Evolutionary conservation across 768 basidiomycete genomes (phyloP), one percentile per base, ranked within the genome.

Genomic region (Hygrocybe coccinea): DNA sequence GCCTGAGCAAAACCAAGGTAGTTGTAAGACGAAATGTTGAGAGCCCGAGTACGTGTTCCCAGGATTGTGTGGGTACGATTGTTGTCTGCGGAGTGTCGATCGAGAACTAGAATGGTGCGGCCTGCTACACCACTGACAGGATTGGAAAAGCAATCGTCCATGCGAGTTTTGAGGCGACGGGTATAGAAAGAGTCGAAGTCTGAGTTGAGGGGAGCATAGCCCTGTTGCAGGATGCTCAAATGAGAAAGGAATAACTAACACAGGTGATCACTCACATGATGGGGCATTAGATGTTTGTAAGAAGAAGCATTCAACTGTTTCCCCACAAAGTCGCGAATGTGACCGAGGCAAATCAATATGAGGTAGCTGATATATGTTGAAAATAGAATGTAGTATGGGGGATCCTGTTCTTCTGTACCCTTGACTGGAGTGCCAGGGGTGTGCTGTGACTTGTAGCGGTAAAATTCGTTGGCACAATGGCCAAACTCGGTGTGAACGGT

Each of bases 141-240:
- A 56, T 91, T 84, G 1, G 86, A 83, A 74, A 97, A 98, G 66
- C 93, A 95, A 67, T 97, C 94, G 64, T 97, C 94, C 74, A 98
- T 86, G 53, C 95, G 91, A 10, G 80, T 78, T 69, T 98, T 98
- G 60, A 98, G 82, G 3, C 95, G 87, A 50, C 95, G 91, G 57
- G 95, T 95, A 78, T 98, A 98, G 76, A 98, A 99, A 5, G 97
- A 98, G 71, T 98, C 95, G 62, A 98, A 98, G 69, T 98, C 97
- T 8, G 94, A 97, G 73, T 93, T 95, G 57, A 98, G 79, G 5
- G 97, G 90, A 1, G 95, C 95, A 65, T 97, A 95, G 55, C 95
- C 97, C 93, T 97, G 69, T n/a, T 24, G 36, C 37, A 17, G 17
- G 19, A 8, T n/a, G 2, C 1, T 46, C 5, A 62, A 14, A 64